Evolutionary conservation across 768 basidiomycete genomes (phyloP).

Genomic region (Naganishia vaughanmartiniae): DNA sequence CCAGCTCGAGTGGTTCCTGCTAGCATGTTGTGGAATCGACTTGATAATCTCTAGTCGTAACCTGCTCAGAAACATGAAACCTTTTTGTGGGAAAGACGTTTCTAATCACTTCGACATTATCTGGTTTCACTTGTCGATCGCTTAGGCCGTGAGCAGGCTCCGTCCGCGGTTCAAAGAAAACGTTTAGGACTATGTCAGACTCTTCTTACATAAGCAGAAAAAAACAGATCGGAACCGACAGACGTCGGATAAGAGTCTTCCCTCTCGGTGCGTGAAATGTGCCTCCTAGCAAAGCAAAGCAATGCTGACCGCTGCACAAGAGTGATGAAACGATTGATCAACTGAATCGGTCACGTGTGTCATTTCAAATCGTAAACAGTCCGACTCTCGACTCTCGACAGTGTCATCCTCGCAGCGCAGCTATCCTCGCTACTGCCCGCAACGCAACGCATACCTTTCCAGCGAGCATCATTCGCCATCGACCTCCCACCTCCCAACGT

Average conservation of each 20-base stretch:
- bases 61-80: neutral
- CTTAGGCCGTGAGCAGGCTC: no score
- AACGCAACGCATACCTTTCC: constrained; percentile 4
- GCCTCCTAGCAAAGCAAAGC: neutral
- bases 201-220: neutral
- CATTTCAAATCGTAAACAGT: neutral
- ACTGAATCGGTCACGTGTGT: neutral
- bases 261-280: neutral
- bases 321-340: neutral
- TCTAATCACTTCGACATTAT: neutral
- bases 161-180: neutral
- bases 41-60: neutral
- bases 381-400: neutral
- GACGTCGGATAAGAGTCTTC: neutral
- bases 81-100: neutral
- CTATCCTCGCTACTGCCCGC: neutral
- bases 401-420: neutral
- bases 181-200: no score
- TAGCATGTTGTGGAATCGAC: neutral
- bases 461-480: neutral
- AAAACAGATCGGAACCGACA: neutral
- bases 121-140: constrained; percentile 22
- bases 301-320: neutral
- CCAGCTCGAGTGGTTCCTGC: neutral
- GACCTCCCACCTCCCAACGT: neutral